Base-by-base conservation (phyloP, 1,284 basidiomycete genomes). In the Ganoderma lucidum region DNA sequence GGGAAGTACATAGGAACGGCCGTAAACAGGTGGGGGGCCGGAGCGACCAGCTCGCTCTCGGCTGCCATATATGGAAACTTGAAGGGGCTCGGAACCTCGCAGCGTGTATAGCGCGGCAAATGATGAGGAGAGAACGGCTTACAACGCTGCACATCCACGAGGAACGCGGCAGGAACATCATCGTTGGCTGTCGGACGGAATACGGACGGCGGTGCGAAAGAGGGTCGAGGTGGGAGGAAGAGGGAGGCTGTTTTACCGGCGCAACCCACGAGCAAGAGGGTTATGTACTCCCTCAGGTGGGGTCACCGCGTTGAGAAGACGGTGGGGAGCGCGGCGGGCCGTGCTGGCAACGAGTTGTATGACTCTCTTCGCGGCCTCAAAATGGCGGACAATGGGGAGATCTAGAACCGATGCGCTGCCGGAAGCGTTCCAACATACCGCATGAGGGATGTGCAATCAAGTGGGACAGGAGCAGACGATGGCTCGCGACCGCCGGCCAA, bases 1-100 rank as follows among this genome's bases (percentile, higher is more conserved):
- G 74, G 65, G 73, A 74, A 76, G 78, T 73, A 79, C 79, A 80
- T 78, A 78, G 73, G 70, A 73, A 77, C 76, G 67, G 74, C 79
- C 77, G 73, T 71, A 79, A 77, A 69, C 66, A 75, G 76, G 48
- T 14, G 23, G 28, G 37, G 39, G 53, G 45, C 73, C 70, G 68
- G 67, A 51, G 72, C 70, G 63, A 67, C 71, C 63, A 53, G 19
- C 69, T 64, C 66, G 73, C 75, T 69, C 73, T 74, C 71, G 67
- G 59, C 48, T 68, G 71, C 79, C 78, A 64, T 72, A 79, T 75
- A 76, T 76, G 78, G 79, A 74, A 79, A 74, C 37, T 63, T 79
- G 71, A 80, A 80, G 71, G 77, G 74, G 64, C 64, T 66, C 68
- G 71, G 71, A 66, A 66, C 68, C 65, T 53, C 60, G 58, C 70